These are phyloP conservation scores for Phaseolus lunatus DNA, from an alignment of 306 rosid genomes.

Conservation along the genomic window DNA sequence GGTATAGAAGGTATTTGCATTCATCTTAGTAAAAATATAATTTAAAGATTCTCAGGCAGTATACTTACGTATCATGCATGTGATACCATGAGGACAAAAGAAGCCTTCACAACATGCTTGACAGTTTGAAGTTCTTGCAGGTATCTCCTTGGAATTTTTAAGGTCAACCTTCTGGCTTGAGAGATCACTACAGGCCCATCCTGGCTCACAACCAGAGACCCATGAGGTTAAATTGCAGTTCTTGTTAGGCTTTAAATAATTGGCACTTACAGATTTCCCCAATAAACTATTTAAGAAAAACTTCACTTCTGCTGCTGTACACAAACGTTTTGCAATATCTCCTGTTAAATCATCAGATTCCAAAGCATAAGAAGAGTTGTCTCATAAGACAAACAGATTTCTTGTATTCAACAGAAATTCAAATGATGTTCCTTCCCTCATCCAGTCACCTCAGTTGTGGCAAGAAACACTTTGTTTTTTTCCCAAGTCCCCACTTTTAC, in stretches of 20 bases:
- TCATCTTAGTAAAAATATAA: constrained; percentile 19
- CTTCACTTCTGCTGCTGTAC: constrained; percentile 84
- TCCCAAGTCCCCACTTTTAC: background rate
- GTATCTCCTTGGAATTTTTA: constrained; percentile 66
- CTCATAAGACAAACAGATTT: constrained; percentile 20
- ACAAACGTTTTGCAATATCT: constrained; percentile 73
- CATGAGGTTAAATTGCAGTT: constrained; percentile 95
- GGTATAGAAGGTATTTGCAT: constrained; percentile 37
- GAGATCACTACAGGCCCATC: constrained; percentile 88
- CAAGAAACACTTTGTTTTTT: constrained; percentile 19
- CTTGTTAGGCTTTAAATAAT: constrained; percentile 76
- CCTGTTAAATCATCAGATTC: constrained; percentile 58
- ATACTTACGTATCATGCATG: constrained; percentile 98
- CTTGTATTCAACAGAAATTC: constrained; percentile 13
- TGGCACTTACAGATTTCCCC: constrained; percentile 55
- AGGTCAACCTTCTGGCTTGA: constrained; percentile 65
- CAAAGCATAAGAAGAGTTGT: constrained; percentile 30
- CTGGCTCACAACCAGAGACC: constrained; percentile 98
- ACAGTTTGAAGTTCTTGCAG: constrained; percentile 77
- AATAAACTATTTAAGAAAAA: constrained; percentile 74
- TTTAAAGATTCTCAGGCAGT: constrained; percentile 13
- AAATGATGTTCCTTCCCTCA: constrained; percentile 25
- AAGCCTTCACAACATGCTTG: constrained; percentile 93
- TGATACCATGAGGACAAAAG: constrained; percentile 94
- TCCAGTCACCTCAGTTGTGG: constrained; percentile 9